Evolutionary conservation across 2,329 filamentous ascomycete species (phyloP).

Genomic region (Alternaria sp.): DNA sequence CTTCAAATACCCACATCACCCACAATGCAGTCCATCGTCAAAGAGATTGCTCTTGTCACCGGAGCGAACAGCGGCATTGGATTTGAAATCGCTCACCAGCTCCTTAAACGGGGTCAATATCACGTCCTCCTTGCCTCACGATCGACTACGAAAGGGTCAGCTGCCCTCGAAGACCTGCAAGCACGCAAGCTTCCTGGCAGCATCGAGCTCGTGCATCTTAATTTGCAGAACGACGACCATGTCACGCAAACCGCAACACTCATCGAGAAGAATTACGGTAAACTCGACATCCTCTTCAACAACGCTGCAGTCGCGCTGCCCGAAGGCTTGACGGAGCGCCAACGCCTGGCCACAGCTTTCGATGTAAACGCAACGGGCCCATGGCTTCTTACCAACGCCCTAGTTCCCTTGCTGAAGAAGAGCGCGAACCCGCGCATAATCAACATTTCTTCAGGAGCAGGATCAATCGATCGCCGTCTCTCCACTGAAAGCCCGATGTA

Average conservation of each 20-base stretch:
- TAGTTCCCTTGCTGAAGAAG: conserved; percentile 26
- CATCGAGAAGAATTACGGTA: conserved; percentile 39
- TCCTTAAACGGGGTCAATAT: conserved; percentile 47
- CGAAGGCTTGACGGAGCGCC: conserved; percentile 25
- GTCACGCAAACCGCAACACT: conserved; percentile 47
- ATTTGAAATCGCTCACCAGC: conserved; percentile 52
- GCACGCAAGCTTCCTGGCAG: conserved; percentile 35
- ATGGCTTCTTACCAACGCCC: conserved; percentile 29
- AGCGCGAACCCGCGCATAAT: conserved; percentile 39
- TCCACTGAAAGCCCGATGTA: conserved; percentile 35
- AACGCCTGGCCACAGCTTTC: conserved; percentile 34
- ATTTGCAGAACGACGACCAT: conserved; percentile 52
- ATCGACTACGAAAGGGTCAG: conserved; percentile 30
- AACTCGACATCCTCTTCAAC: conserved; percentile 49
- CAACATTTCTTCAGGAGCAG: conserved; percentile 45
- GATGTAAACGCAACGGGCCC: conserved; percentile 41
- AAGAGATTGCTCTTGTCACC: conserved; percentile 46
- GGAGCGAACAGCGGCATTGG: conserved; percentile 59
- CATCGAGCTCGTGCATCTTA: conserved; percentile 51
- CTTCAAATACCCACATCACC: background rate
- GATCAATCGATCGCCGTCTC: conserved; percentile 41
- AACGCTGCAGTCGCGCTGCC: conserved; percentile 43
- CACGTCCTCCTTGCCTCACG: conserved; percentile 35
- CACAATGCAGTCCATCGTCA: conserved; percentile 23
- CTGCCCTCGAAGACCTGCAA: conserved; percentile 34